These are phyloP conservation scores for Fomitopsis pulvina DNA, from an alignment of 768 basidiomycete species.

Conservation along the genomic window DNA sequence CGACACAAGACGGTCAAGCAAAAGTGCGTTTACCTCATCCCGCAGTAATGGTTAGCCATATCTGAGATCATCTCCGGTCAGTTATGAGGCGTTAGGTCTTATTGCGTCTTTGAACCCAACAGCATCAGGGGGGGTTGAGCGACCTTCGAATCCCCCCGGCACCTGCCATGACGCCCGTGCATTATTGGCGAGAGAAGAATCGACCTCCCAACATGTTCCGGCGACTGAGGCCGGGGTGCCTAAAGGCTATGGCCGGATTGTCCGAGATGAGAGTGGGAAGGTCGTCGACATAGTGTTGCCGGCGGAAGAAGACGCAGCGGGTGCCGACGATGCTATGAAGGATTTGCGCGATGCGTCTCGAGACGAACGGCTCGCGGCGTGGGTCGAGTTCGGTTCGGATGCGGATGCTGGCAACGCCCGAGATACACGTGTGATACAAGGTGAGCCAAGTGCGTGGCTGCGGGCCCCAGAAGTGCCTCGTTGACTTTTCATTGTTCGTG, in stretches of 20 bases:
- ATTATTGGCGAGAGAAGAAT: constrained; percentile 16
- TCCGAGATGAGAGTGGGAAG: constrained; percentile 74
- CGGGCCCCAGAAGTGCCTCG: not conserved
- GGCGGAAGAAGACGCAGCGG: constrained; percentile 43
- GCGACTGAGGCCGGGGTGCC: constrained; percentile 28
- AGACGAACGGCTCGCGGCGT: constrained; percentile 17
- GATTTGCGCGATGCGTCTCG: constrained; percentile 24
- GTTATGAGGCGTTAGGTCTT: constrained; percentile 77
- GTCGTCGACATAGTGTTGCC: constrained; percentile 63
- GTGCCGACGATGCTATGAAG: constrained; percentile 29
- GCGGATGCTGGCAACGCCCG: constrained; percentile 18
- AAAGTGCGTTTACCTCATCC: constrained; percentile 54
- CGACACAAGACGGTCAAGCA: constrained; percentile 80
- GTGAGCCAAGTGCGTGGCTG: too few relatives aligned
- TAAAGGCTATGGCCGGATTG: constrained; percentile 72
- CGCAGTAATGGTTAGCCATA: not conserved
- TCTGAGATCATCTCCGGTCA: constrained; percentile 24
- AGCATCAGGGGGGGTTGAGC: constrained; percentile 64
- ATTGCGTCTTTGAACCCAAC: constrained; percentile 60
- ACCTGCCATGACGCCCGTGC: not conserved
- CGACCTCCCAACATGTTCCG: constrained; percentile 5
- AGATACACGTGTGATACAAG: constrained; percentile 29
- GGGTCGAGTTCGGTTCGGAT: constrained; percentile 21
- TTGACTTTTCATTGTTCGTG: not conserved
- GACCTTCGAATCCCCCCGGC: constrained; percentile 11